Evolutionary conservation across 1,284 basidiomycete species (phyloP), one percentile per base, ranked within the genome.

Genomic region (Moesziomyces antarcticus): DNA sequence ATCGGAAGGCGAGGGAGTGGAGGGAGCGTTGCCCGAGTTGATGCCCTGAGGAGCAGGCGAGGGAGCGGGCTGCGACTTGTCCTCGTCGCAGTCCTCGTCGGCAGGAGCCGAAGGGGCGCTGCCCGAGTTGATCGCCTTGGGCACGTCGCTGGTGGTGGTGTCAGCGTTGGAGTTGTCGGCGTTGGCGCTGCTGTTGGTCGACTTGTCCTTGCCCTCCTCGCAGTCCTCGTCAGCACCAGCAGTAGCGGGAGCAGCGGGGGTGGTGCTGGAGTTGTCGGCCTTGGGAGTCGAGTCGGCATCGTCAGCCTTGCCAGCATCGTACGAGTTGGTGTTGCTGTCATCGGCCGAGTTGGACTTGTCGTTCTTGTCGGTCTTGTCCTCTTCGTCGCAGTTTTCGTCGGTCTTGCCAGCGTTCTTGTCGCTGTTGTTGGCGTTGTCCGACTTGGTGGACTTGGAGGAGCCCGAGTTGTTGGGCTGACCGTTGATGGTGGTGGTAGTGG

Each of bases 211-310:
- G 30, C 11, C 30, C 20, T 49, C 33, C 4, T 49, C 48, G 33
- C 48, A 27, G 48, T 49, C 48, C 7, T 49, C 48, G 14, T 35
- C 41, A 25, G 44, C 46, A 13, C 55, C 70, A 20, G 50, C 56
- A n/a, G 37, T 40, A 30, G 50, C 65, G 18, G 58, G 50, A 33
- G 46, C 44, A n/a, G 50, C 35, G 14, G 35, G 35, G 13, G 35
- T 16, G 35, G 11, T 37, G 35, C 35, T 18, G 14, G 35, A 37
- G 35, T 37, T 37, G 35, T 37, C 35, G 14, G 10, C 35, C 35
- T 37, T 14, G 35, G 35, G 35, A 37, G 35, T 11, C 10, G 35
- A 7, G 35, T 18, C 16, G 14, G 13, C 35, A 18, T 18, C 35
- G 35, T 18, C 14, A 7, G 35, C 22, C 7, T 25, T 40, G 13